Evolutionary conservation across 2,329 filamentous ascomycete species (phyloP).

Genomic region (Sporothrix globosa): DNA sequence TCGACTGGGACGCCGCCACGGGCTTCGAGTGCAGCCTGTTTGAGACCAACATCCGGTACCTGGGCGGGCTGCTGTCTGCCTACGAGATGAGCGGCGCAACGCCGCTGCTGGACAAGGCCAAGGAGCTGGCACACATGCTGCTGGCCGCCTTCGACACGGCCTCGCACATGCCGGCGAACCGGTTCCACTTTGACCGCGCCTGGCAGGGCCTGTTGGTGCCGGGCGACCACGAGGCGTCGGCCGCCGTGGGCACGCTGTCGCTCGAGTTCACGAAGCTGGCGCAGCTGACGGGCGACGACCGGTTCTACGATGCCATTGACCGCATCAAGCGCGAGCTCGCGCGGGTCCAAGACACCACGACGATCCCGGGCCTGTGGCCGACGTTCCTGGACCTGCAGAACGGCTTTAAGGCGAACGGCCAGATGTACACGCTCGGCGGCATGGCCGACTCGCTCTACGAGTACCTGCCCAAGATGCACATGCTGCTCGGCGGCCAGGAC

Average conservation of each 20-base stretch:
- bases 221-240: slow-evolving; percentile 45
- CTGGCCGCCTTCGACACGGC: slow-evolving; percentile 87
- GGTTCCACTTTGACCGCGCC: slow-evolving; percentile 56
- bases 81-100: slow-evolving; percentile 80
- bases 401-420: slow-evolving; percentile 43
- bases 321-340: slow-evolving; percentile 73
- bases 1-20: slow-evolving; percentile 73
- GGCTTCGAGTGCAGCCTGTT: slow-evolving; percentile 66
- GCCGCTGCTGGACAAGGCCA: slow-evolving; percentile 73
- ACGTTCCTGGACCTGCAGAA: slow-evolving; percentile 60
- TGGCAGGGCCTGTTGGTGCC: slow-evolving; percentile 43
- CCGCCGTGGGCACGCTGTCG: slow-evolving; percentile 61
- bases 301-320: slow-evolving; percentile 75
- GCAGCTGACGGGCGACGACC: slow-evolving; percentile 68
- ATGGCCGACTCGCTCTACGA: slow-evolving; percentile 62
- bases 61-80: slow-evolving; percentile 81
- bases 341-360: slow-evolving; percentile 67
- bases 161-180: slow-evolving; percentile 66
- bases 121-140: slow-evolving; percentile 76
- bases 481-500: slow-evolving; percentile 66
- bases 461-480: slow-evolving; percentile 64
- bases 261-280: slow-evolving; percentile 72
- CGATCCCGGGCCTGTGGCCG: slow-evolving; percentile 78
- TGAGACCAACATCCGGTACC: slow-evolving; percentile 87
- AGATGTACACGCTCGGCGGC: slow-evolving; percentile 52